A percentile compares a stretch with the other conserved stretches of the same genome.
phyloP scores from a whole-genome alignment of 768 basidiomycete genomes.

The Phlebiopsis flavidoalba region DNA sequence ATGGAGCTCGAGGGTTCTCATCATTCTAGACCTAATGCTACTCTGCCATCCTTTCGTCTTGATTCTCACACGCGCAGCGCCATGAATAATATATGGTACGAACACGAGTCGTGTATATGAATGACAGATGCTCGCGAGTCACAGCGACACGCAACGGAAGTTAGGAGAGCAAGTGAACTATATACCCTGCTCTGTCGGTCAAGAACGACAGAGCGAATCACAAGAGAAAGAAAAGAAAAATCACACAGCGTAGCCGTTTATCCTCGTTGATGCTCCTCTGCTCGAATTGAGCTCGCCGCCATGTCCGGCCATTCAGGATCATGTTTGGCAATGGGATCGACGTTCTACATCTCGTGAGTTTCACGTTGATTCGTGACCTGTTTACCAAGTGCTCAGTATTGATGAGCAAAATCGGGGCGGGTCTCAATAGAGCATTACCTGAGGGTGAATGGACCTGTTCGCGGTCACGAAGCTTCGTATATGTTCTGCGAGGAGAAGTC shows the following conservation, averaged over 20 bases:
- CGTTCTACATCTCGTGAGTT: slow-evolving; percentile 9
- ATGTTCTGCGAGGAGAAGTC: background rate
- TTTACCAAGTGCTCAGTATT: background rate
- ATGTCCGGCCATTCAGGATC: background rate
- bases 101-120: background rate
- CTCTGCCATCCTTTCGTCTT: background rate
- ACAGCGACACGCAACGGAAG: no score
- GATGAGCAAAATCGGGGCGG: background rate
- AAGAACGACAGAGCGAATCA: background rate
- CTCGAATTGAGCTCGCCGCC: background rate
- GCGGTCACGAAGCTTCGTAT: background rate
- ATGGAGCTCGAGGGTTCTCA: no score
- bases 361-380: slow-evolving; percentile 12
- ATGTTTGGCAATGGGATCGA: background rate
- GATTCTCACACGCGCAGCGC: background rate
- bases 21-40: no score
- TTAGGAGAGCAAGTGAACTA: background rate
- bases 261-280: background rate
- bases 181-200: background rate
- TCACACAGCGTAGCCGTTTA: slow-evolving; percentile 1
- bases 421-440: background rate
- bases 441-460: background rate
- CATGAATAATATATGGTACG: background rate
- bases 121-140: background rate
- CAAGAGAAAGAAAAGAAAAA: background rate